Percentiles rank a stretch among this genome's conserved stretches.
phyloP scores from a whole-genome alignment of 2,329 filamentous ascomycete species.

The Sarocladium brachiariae region DNA sequence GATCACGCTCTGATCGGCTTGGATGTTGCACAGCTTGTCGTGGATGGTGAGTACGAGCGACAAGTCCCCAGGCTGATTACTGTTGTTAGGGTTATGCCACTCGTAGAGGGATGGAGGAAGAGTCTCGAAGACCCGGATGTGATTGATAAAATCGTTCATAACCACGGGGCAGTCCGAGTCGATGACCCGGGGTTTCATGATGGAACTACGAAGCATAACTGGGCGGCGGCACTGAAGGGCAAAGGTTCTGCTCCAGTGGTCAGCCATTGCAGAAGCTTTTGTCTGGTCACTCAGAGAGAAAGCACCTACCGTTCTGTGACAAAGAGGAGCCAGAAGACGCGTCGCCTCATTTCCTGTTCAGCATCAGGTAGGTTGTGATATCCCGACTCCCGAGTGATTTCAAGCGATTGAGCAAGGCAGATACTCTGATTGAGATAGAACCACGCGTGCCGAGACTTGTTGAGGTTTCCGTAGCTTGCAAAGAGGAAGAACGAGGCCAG shows the following conservation, averaged over 20 bases:
- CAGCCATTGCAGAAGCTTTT: not conserved
- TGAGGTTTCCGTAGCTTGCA: conserved; percentile 23
- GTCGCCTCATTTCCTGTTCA: conserved; percentile 22
- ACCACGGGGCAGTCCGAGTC: conserved; percentile 24
- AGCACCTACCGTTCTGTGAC: conserved; percentile 22
- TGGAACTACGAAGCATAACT: conserved; percentile 22
- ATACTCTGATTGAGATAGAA: conserved; percentile 28
- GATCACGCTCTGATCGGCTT: conserved; percentile 21
- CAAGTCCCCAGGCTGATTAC: conserved; percentile 15
- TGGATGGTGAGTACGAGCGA: conserved; percentile 20
- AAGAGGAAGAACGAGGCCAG: conserved; percentile 24
- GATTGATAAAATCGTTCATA: conserved; percentile 28
- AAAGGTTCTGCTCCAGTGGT: conserved; percentile 19
- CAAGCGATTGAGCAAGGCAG: conserved; percentile 20
- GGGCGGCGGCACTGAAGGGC: conserved; percentile 23
- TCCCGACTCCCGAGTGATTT: conserved; percentile 20
- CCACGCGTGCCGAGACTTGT: conserved; percentile 22
- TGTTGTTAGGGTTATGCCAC: conserved; percentile 20
- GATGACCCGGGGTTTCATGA: conserved; percentile 24
- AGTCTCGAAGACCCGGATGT: conserved; percentile 24
- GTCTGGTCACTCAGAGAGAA: not conserved
- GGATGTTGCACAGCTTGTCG: conserved; percentile 20
- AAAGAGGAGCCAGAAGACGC: conserved; percentile 28
- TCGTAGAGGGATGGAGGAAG: conserved; percentile 24
- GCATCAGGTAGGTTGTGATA: conserved; percentile 16